Evolutionary conservation across 2,329 filamentous ascomycete genomes (phyloP).

Genomic region (Paecilomyces formosus): DNA sequence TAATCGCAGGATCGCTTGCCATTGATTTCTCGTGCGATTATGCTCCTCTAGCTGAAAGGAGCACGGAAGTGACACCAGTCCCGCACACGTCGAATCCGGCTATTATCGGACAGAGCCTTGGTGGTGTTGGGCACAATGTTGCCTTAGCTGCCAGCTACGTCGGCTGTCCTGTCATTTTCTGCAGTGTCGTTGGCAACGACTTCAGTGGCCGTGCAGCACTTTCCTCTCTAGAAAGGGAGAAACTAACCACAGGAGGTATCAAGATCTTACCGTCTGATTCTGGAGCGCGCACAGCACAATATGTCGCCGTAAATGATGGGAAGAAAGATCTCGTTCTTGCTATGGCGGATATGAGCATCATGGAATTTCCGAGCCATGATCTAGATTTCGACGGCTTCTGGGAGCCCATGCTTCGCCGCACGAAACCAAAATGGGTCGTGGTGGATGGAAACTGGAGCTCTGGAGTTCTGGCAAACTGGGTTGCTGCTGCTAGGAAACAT

Average conservation of each 20-base stretch:
- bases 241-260: conserved; percentile 60
- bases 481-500: conserved; percentile 52
- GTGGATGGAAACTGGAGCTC: conserved; percentile 82
- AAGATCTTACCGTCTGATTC: conserved; percentile 45
- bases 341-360: conserved; percentile 92
- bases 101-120: conserved; percentile 71
- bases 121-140: conserved; percentile 89
- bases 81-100: conserved; percentile 82
- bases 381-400: conserved; percentile 48
- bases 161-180: conserved; percentile 61
- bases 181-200: conserved; percentile 76
- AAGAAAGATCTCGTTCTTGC: conserved; percentile 80
- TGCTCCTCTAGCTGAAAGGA: conserved; percentile 36
- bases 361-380: conserved; percentile 43
- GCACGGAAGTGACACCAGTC: conserved; percentile 23
- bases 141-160: conserved; percentile 72
- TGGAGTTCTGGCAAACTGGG: conserved; percentile 59
- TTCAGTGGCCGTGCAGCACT: conserved; percentile 67
- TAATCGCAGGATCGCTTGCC: conserved; percentile 86
- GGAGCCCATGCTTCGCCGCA: conserved; percentile 50
- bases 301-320: conserved; percentile 79
- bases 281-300: conserved; percentile 72
- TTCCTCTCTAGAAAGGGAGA: conserved; percentile 51
- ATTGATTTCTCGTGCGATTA: conserved; percentile 84
- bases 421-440: conserved; percentile 67